These are phyloP conservation scores for Amanita polypyramis DNA, from an alignment of 768 basidiomycete genomes.

Conservation along the genomic window DNA sequence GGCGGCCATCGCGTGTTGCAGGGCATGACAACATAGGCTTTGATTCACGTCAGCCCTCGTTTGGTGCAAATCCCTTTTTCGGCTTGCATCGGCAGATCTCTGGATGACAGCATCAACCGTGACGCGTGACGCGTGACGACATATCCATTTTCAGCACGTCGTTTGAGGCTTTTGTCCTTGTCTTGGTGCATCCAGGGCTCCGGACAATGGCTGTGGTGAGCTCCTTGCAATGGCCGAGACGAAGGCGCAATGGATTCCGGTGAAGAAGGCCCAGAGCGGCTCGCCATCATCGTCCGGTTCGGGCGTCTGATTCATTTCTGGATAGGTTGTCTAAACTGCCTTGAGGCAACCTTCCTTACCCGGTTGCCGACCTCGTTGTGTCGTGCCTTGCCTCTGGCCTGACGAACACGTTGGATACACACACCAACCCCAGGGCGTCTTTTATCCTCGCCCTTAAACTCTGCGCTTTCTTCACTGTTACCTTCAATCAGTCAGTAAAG, in stretches of 20 bases:
- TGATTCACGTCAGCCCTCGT: no score
- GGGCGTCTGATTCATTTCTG: slow-evolving; percentile 8
- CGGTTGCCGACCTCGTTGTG: slow-evolving; percentile 49
- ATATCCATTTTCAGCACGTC: neutral
- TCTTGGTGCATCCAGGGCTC: neutral
- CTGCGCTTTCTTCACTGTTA: slow-evolving; percentile 12
- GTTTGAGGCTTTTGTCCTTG: neutral
- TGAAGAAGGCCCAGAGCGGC: neutral
- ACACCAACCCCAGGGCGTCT: slow-evolving; percentile 25
- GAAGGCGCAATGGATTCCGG: neutral
- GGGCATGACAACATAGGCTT: no score
- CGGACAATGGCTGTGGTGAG: neutral
- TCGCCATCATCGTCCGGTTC: slow-evolving; percentile 1
- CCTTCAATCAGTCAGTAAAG: slow-evolving; percentile 10
- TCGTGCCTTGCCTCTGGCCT: slow-evolving; percentile 27
- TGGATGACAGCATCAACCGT: neutral
- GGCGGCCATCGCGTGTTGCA: no score
- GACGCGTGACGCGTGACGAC: neutral
- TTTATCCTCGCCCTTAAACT: slow-evolving; percentile 17
- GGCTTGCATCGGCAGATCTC: no score
- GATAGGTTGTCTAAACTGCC: slow-evolving; percentile 12
- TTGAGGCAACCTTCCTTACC: slow-evolving; percentile 42
- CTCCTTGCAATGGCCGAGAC: neutral
- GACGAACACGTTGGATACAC: slow-evolving; percentile 54
- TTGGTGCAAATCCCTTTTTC: no score